These are phyloP conservation scores for Thermochaetoides thermophila DNA, from an alignment of 495 filamentous ascomycete genomes.

Conservation along the genomic window DNA sequence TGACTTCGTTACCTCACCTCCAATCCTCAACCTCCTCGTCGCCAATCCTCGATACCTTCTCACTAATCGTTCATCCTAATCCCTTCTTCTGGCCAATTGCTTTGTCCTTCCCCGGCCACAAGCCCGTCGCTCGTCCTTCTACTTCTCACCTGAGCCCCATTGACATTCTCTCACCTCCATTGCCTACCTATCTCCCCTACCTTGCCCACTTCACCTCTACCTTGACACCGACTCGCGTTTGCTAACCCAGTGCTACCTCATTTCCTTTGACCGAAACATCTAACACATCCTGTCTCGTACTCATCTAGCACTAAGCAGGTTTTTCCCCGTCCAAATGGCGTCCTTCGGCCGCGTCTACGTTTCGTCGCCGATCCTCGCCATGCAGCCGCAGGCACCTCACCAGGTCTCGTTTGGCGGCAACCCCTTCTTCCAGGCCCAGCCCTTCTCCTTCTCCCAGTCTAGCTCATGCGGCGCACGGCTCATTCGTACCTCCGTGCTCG, in stretches of 20 bases:
- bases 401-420: constrained; percentile 32
- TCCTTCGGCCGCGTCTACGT: constrained; percentile 31
- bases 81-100: constrained; percentile 17
- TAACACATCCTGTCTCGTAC: constrained; percentile 12
- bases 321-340: constrained; percentile 25
- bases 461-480: constrained; percentile 16
- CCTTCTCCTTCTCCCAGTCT: constrained; percentile 27
- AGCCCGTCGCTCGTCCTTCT: too few relatives aligned
- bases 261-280: too few relatives aligned
- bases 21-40: constrained; percentile 2
- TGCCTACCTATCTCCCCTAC: not conserved
- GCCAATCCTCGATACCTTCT: constrained; percentile 3
- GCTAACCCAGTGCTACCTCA: constrained; percentile 13
- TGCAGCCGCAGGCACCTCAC: constrained; percentile 31
- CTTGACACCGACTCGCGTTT: constrained; percentile 5
- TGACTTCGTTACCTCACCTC: too few relatives aligned
- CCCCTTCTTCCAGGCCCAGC: constrained; percentile 25
- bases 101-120: constrained; percentile 13
- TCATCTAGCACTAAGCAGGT: constrained; percentile 23
- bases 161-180: constrained; percentile 2
- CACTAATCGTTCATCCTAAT: constrained; percentile 1
- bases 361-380: constrained; percentile 37
- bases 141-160: too few relatives aligned
- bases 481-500: constrained; percentile 16
- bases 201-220: constrained; percentile 1